Conservation (phyloP, 75 land plant species). For the Pinus albicaulis region DNA sequence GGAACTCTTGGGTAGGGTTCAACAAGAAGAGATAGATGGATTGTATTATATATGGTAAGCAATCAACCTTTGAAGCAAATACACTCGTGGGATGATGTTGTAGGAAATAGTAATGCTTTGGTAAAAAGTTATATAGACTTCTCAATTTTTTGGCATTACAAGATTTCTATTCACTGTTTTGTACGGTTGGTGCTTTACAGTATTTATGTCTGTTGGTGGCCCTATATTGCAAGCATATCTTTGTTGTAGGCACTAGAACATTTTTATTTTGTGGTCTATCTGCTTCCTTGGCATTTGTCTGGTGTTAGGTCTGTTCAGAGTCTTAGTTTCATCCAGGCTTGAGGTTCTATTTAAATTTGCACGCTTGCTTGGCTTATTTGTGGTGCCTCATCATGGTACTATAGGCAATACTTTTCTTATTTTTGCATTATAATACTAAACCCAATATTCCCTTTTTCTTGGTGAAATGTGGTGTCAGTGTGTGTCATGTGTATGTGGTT, state of each 20-base stretch:
- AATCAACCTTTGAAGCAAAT: not conserved
- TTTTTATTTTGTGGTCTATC: not conserved
- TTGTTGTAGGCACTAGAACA: not conserved
- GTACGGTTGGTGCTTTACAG: not conserved
- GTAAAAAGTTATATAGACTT: not conserved
- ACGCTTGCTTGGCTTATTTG: not conserved
- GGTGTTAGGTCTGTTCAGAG: not conserved
- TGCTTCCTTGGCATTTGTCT: not conserved
- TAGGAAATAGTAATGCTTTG: not conserved
- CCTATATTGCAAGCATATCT: not conserved
- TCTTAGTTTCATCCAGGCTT: not conserved
- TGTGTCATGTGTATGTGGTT: not conserved
- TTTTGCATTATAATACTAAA: not conserved
- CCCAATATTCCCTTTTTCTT: not conserved
- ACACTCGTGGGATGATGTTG: not conserved
- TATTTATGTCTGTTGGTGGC: not conserved
- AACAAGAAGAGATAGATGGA: conserved; percentile 62
- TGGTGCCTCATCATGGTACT: not conserved
- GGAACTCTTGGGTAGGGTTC: conserved; percentile 84
- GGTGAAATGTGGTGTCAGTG: not conserved
- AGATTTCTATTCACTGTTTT: not conserved
- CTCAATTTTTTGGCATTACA: not conserved
- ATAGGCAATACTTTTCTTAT: not conserved
- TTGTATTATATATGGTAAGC: conserved; percentile 86
- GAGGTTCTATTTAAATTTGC: conserved; percentile 1